A percentile compares a stretch with the other conserved stretches of the same genome.
Conservation (phyloP, 208 protist species). For the Leishmania tropica region DNA sequence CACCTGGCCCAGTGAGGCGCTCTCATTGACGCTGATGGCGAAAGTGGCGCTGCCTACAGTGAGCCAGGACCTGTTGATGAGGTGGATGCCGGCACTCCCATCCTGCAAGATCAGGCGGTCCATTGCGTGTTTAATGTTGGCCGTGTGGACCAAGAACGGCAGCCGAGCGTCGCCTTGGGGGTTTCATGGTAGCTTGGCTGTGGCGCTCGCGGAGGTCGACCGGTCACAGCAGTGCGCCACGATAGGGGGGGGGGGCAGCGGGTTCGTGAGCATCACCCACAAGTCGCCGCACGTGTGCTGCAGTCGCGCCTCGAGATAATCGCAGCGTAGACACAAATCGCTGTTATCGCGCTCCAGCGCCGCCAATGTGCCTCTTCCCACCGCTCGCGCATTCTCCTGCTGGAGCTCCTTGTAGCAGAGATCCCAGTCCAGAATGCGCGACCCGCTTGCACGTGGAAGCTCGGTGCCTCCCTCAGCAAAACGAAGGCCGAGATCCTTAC, state of each 20-base stretch:
- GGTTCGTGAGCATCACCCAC: constrained; percentile 65
- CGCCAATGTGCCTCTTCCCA: constrained; percentile 19
- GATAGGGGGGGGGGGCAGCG: constrained; percentile 32
- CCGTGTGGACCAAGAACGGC: constrained; percentile 42
- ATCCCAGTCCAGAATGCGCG: constrained; percentile 70
- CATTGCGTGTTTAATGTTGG: constrained; percentile 32
- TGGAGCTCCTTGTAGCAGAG: constrained; percentile 60
- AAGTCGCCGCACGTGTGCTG: constrained; percentile 31
- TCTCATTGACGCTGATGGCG: constrained; percentile 41
- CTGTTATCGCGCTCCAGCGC: constrained; percentile 36
- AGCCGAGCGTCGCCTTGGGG: constrained; percentile 43
- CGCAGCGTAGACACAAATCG: constrained; percentile 34
- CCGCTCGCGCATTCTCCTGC: constrained; percentile 21
- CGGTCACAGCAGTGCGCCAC: constrained; percentile 48
- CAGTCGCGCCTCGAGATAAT: constrained; percentile 39
- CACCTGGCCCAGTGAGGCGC: constrained; percentile 11
- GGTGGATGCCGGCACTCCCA: constrained; percentile 28
- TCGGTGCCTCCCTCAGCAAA: constrained; percentile 44
- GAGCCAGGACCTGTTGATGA: constrained; percentile 50
- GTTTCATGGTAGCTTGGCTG: constrained; percentile 44
- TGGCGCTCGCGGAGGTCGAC: constrained; percentile 38
- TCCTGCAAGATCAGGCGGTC: constrained; percentile 34
- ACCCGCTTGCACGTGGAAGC: constrained; percentile 15
- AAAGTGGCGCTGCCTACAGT: constrained; percentile 46
- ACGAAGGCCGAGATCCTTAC: constrained; percentile 58